A percentile compares a stretch with the other conserved stretches of the same genome.
These are phyloP conservation scores for Cnidoscolus chayamansa DNA, from an alignment of 441 rosid genomes.

Conservation along the genomic window DNA sequence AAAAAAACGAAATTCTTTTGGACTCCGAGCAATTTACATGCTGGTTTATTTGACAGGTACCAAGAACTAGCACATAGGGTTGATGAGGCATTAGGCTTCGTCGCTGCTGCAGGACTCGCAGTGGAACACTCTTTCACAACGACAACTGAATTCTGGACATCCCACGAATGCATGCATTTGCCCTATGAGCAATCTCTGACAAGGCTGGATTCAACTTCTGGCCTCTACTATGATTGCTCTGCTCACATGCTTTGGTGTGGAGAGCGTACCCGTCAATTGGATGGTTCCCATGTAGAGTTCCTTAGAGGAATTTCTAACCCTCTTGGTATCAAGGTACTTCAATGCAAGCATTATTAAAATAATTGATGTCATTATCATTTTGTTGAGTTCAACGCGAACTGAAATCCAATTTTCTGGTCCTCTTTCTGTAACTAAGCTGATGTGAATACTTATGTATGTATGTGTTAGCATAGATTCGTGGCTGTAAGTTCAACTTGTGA, in stretches of 20 bases:
- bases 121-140: slow-evolving; percentile 73
- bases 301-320: slow-evolving; percentile 81
- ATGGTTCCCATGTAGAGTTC: slow-evolving; percentile 83
- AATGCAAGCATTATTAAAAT: neutral
- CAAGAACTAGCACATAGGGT: slow-evolving; percentile 65
- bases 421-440: neutral
- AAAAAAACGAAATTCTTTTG: too few relatives aligned
- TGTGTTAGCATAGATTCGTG: neutral
- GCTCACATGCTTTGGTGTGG: slow-evolving; percentile 91
- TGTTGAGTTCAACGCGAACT: neutral
- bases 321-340: slow-evolving; percentile 65
- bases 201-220: slow-evolving; percentile 78
- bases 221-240: slow-evolving; percentile 74
- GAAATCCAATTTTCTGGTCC: neutral
- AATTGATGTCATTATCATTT: neutral
- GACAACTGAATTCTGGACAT: slow-evolving; percentile 82
- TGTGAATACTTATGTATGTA: neutral
- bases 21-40: too few relatives aligned
- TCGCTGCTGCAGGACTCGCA: slow-evolving; percentile 79
- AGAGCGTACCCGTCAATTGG: slow-evolving; percentile 76
- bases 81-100: slow-evolving; percentile 85
- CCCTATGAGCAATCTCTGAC: slow-evolving; percentile 84
- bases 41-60: slow-evolving; percentile 41
- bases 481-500: too few relatives aligned
- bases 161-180: slow-evolving; percentile 82